Conservation (phyloP, 1,284 basidiomycete genomes). For the Ceratobasidium sp. region DNA sequence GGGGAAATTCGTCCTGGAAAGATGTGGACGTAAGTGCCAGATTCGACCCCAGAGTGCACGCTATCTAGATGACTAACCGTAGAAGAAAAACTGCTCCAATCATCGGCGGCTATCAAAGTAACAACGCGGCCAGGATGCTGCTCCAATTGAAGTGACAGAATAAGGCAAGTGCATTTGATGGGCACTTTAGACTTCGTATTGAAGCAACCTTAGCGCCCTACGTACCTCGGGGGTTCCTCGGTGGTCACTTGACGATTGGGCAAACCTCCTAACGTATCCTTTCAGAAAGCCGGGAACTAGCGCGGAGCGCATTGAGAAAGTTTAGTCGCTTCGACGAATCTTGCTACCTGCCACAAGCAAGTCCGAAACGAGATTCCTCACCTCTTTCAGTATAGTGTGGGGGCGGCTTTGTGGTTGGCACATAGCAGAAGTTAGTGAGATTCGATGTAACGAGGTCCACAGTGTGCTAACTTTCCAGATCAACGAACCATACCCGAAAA, state of each 20-base stretch:
- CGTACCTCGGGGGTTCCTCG: conserved; percentile 78
- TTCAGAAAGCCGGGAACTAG: conserved; percentile 81
- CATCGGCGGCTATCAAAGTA: conserved; percentile 82
- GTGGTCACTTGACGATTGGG: conserved; percentile 88
- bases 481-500: conserved; percentile 83
- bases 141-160: conserved; percentile 7
- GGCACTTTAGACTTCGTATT: conserved; percentile 31
- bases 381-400: conserved; percentile 18
- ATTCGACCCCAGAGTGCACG: conserved; percentile 16
- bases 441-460: conserved; percentile 20
- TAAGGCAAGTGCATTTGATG: conserved; percentile 8
- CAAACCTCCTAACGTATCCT: conserved; percentile 85
- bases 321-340: conserved; percentile 21
- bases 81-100: conserved; percentile 77
- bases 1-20: conserved; percentile 72
- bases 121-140: conserved; percentile 85
- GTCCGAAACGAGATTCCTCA: conserved; percentile 5
- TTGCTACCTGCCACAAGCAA: neutral
- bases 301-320: conserved; percentile 6
- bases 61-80: conserved; percentile 55
- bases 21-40: conserved; percentile 8
- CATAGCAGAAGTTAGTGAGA: conserved; percentile 25
- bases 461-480: conserved; percentile 71
- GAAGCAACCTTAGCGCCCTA: neutral
- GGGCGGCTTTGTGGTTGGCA: conserved; percentile 28